Evolutionary conservation across 163 green algal species (phyloP).

Genomic region (Scenedesmus sp.): DNA sequence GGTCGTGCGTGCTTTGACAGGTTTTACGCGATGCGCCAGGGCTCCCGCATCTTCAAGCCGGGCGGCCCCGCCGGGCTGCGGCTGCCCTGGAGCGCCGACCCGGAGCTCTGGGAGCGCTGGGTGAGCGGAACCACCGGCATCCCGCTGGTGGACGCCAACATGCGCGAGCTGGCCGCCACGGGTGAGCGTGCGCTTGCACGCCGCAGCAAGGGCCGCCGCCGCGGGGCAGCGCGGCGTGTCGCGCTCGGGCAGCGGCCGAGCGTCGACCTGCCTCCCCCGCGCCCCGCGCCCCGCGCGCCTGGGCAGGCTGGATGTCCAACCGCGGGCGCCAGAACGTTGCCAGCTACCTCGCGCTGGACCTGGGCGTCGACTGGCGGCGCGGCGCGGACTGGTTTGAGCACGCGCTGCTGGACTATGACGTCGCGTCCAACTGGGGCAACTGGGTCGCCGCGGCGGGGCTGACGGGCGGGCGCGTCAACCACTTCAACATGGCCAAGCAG

Average conservation of each 20-base stretch:
- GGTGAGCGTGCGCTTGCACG: slow-evolving; percentile 52
- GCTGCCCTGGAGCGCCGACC: slow-evolving; percentile 69
- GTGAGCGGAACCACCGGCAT: slow-evolving; percentile 78
- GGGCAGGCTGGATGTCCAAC: slow-evolving; percentile 96
- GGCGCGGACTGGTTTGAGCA: slow-evolving; percentile 79
- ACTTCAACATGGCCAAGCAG: slow-evolving; percentile 97
- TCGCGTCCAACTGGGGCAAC: slow-evolving; percentile 82
- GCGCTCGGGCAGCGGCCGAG: no score
- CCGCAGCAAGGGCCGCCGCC: no score
- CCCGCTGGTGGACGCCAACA: slow-evolving; percentile 98
- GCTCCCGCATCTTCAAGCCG: slow-evolving; percentile 82
- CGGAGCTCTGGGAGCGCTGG: slow-evolving; percentile 80
- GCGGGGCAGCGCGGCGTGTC: no score
- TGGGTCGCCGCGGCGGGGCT: slow-evolving; percentile 83
- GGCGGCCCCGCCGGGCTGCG: slow-evolving; percentile 55
- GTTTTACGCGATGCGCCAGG: slow-evolving; percentile 92
- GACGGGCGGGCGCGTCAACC: slow-evolving; percentile 90
- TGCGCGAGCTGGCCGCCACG: slow-evolving; percentile 92
- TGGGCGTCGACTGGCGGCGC: slow-evolving; percentile 90
- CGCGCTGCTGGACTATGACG: slow-evolving; percentile 89
- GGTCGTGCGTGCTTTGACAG: slow-evolving; percentile 38
- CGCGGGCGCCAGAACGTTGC: slow-evolving; percentile 95
- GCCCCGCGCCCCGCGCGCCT: no score
- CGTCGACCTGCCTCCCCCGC: no score
- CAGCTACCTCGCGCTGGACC: slow-evolving; percentile 87